A percentile compares a stretch with the other conserved stretches of the same genome.
Conservation (phyloP, 2,329 filamentous ascomycete genomes). For the Pseudogymnoascus sp. region DNA sequence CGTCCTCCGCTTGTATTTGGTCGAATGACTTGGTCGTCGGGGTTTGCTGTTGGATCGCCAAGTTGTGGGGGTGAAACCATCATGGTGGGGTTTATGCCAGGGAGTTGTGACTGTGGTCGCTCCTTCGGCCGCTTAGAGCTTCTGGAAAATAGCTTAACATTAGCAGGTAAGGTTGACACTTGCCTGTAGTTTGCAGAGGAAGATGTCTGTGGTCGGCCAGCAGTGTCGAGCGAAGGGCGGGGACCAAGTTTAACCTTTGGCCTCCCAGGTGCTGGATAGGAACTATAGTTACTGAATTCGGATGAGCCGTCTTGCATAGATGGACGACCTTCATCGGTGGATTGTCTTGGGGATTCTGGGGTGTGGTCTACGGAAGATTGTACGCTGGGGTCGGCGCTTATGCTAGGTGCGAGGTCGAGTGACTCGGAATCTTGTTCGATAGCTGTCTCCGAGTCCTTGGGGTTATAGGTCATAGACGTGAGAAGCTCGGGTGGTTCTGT, state of each 20-base stretch:
- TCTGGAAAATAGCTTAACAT: constrained; percentile 63
- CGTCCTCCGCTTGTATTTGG: constrained; percentile 27
- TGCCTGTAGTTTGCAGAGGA: constrained; percentile 57
- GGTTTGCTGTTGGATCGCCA: constrained; percentile 22
- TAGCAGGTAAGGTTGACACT: constrained; percentile 69
- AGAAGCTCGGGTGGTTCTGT: neutral
- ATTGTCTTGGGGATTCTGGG: constrained; percentile 18
- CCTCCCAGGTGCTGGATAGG: constrained; percentile 46
- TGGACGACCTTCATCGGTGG: constrained; percentile 21
- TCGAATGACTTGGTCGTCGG: constrained; percentile 14
- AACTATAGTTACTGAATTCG: constrained; percentile 42
- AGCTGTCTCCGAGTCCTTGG: neutral
- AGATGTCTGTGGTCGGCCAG: constrained; percentile 49
- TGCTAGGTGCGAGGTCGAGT: constrained; percentile 5
- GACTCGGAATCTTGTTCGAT: neutral
- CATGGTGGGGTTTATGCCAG: constrained; percentile 22
- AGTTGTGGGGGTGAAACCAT: constrained; percentile 23
- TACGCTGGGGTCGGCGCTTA: constrained; percentile 5
- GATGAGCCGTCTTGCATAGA: constrained; percentile 44
- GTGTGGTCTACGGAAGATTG: neutral
- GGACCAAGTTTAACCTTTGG: constrained; percentile 86
- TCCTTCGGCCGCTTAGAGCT: constrained; percentile 44
- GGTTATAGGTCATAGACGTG: constrained; percentile 2
- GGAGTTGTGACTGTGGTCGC: constrained; percentile 32
- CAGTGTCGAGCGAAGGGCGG: constrained; percentile 63